These are phyloP conservation scores for Aureobasidium sp. DNA, from an alignment of 2,329 filamentous ascomycete species.

Conservation along the genomic window DNA sequence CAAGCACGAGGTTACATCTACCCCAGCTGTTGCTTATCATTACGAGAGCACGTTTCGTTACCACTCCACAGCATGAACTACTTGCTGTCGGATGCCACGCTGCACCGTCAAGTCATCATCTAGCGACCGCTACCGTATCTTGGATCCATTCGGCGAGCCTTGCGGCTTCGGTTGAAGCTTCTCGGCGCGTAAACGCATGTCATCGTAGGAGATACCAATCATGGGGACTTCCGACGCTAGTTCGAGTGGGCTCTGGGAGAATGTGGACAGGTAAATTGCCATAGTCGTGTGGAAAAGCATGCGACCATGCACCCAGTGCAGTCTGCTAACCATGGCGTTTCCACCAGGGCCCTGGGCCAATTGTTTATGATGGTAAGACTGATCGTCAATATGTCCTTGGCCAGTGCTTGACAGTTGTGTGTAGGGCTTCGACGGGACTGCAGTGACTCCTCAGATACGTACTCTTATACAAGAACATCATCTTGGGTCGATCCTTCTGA, in stretches of 20 bases:
- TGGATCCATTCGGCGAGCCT: neutral
- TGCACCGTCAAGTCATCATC: neutral
- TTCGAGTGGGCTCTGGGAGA: conserved; percentile 55
- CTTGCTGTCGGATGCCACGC: conserved; percentile 4
- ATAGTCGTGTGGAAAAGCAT: neutral
- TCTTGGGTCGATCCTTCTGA: conserved; percentile 78
- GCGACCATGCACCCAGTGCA: conserved; percentile 1
- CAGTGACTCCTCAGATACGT: conserved; percentile 75
- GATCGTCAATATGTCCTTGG: conserved; percentile 31
- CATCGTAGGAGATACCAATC: conserved; percentile 7
- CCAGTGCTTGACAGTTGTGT: conserved; percentile 43
- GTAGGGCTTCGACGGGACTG: conserved; percentile 72
- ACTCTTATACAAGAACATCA: conserved; percentile 77
- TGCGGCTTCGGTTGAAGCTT: neutral
- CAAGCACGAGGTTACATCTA: conserved; percentile 6
- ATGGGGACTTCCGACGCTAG: conserved; percentile 22
- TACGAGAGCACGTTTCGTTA: conserved; percentile 11
- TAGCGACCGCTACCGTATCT: conserved; percentile 6
- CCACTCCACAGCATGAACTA: conserved; percentile 5
- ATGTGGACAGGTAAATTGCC: conserved; percentile 60
- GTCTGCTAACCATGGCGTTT: conserved; percentile 29
- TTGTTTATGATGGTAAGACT: conserved; percentile 28
- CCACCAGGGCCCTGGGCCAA: conserved; percentile 38
- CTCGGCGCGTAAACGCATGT: conserved; percentile 8
- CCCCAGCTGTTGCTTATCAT: conserved; percentile 3